Conservation (phyloP, 495 filamentous ascomycete genomes). For the Trichoderma erinaceum region DNA sequence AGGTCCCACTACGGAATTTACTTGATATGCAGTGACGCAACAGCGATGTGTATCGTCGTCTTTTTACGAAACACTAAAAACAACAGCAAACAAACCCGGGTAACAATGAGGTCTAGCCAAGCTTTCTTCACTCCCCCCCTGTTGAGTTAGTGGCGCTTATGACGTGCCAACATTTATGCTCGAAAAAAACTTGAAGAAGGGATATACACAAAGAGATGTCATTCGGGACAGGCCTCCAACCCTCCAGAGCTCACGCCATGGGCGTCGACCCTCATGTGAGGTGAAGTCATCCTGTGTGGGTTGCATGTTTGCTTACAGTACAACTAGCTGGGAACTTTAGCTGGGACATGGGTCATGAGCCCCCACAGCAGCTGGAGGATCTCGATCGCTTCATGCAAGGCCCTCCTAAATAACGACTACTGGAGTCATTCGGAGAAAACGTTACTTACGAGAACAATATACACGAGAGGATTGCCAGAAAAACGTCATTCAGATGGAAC, state of each 20-base stretch:
- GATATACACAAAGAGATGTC: neutral
- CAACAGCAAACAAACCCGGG: neutral
- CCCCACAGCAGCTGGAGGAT: slow-evolving; percentile 5
- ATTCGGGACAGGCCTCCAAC: neutral
- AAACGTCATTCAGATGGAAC: slow-evolving; percentile 10
- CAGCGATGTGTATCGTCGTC: neutral
- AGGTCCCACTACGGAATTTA: neutral
- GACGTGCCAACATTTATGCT: neutral
- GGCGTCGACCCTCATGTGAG: neutral
- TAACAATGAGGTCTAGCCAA: neutral
- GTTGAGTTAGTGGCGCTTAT: neutral
- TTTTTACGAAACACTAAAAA: neutral
- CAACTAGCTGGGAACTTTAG: neutral
- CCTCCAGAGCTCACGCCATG: neutral
- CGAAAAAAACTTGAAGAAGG: neutral
- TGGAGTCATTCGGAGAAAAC: neutral
- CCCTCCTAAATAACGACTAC: neutral
- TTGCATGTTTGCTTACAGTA: neutral
- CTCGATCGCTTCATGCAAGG: slow-evolving; percentile 11
- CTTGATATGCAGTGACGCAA: slow-evolving; percentile 6
- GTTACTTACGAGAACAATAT: neutral
- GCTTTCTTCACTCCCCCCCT: slow-evolving; percentile 2
- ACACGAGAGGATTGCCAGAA: neutral
- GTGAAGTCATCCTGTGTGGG: neutral
- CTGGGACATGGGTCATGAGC: neutral